Evolutionary conservation across 805 yeast species (phyloP), one percentile per base, ranked within the genome.

Genomic region (Yarrowia deformans): DNA sequence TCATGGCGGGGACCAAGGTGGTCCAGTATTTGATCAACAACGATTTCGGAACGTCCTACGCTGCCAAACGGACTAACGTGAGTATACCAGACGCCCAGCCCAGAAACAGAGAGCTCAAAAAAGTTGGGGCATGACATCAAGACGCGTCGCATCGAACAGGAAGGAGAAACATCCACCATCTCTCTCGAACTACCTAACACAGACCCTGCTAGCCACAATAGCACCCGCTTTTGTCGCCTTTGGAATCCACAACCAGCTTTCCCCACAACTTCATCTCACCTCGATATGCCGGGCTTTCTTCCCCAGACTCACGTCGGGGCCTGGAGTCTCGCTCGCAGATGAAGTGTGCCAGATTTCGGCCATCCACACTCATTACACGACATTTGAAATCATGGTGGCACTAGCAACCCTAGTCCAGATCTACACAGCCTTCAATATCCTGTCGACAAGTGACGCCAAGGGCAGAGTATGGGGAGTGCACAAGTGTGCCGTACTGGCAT

Each of bases 1-100:
- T 42, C 69, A 68, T 39, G 70, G 69, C 29, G 72, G 72, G 61
- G 48, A 60, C 54, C 72, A 71, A 37, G 67, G 72, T 12, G 72
- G 68, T 49, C 56, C 61, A 48, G 29, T 63, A 49, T 16, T 18
- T 48, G 42, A 34, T 42, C 56, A 43, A 18, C 40, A 34, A 60
- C 68, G 46, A 35, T 13, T 34, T 43, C 9, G 52, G 66, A 14
- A 19, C 12, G 66, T 34, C 66, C 14, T 60, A 43, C 42, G 37
- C 52, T 43, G 46, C 66, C 52, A 43, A 45, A 37, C 66, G 66
- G 42, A 60, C 66, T 1, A 60, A 60, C 18, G 66, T 60, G 66
- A 60, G 66, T 42, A 23, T 23, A 23, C 29, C 29, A 23, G 29
- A 23, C 29, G 29, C 29, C 4, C 29, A 23, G 29, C 29, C 29